Conservation (phyloP, 2,329 filamentous ascomycete species). For the Trichoderma koningii region DNA sequence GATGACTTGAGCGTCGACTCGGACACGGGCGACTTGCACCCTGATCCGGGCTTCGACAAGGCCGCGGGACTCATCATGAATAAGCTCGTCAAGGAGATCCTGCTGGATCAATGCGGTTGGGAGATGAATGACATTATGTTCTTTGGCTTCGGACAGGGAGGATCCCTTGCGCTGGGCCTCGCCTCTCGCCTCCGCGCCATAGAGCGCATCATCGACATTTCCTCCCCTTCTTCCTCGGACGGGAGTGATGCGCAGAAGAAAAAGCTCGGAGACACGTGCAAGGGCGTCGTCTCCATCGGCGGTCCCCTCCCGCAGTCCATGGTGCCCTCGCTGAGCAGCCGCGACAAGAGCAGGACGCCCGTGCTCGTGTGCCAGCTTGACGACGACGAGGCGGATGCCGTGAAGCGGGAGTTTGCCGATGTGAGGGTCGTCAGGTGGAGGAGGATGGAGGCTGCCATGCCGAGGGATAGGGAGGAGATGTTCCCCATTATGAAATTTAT, state of each 20-base stretch:
- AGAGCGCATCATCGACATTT: constrained; percentile 41
- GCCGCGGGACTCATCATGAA: constrained; percentile 51
- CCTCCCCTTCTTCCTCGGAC: too few species aligned
- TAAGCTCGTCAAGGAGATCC: constrained; percentile 52
- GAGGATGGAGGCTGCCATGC: constrained; percentile 76
- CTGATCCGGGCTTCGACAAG: constrained; percentile 62
- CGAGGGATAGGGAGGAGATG: constrained; percentile 80
- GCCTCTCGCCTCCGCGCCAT: constrained; percentile 49
- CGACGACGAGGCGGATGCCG: constrained; percentile 61
- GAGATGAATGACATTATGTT: constrained; percentile 60
- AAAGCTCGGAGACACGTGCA: constrained; percentile 39
- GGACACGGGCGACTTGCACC: constrained; percentile 55
- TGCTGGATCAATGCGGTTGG: constrained; percentile 62
- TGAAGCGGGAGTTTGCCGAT: constrained; percentile 67
- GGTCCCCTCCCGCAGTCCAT: constrained; percentile 58
- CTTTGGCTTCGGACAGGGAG: constrained; percentile 69
- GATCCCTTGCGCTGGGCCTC: constrained; percentile 60
- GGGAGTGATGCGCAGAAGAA: too few species aligned
- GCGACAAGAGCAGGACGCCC: constrained; percentile 62
- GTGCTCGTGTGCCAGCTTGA: constrained; percentile 64
- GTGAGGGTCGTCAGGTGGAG: constrained; percentile 70
- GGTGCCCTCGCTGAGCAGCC: constrained; percentile 48
- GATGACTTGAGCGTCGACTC: constrained; percentile 62
- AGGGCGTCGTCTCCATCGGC: constrained; percentile 65
- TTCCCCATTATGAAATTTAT: constrained; percentile 86